Conservation (phyloP, 2,329 filamentous ascomycete species). For the Tolypocladium inflatum region DNA sequence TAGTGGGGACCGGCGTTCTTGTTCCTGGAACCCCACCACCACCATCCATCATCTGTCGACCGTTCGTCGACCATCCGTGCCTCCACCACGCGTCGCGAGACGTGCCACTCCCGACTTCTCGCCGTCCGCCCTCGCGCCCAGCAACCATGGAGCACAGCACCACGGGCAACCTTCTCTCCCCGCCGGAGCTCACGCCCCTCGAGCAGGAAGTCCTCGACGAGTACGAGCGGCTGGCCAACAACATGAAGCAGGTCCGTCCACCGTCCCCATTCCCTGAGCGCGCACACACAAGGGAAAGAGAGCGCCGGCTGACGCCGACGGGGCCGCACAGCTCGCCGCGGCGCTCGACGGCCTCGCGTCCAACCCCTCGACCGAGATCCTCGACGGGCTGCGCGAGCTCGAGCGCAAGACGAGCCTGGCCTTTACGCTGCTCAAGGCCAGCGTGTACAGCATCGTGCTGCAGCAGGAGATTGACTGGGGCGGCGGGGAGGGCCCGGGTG, state of each 20-base stretch:
- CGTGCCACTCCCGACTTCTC: neutral
- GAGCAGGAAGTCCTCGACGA: conserved; percentile 95
- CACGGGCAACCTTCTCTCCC: conserved; percentile 21
- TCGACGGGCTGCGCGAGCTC: conserved; percentile 76
- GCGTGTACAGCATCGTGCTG: conserved; percentile 95
- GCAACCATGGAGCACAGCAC: conserved; percentile 9
- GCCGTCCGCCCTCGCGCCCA: neutral
- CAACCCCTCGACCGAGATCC: conserved; percentile 68
- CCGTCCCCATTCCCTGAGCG: neutral
- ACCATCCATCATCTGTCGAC: neutral
- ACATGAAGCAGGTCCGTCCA: conserved; percentile 71
- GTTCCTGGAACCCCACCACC: neutral
- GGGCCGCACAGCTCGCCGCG: conserved; percentile 37
- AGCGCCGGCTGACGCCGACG: neutral
- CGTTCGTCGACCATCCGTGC: neutral
- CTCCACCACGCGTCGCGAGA: neutral
- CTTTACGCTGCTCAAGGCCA: conserved; percentile 93
- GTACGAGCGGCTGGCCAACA: conserved; percentile 77
- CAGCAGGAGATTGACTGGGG: conserved; percentile 90
- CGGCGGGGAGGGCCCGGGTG: conserved; percentile 25
- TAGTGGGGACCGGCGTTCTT: neutral
- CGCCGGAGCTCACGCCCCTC: conserved; percentile 60
- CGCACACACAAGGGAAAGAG: neutral
- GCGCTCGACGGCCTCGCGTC: conserved; percentile 55
- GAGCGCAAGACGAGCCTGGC: conserved; percentile 93